phyloP scores from a whole-genome alignment of 345 rosid genomes.

The Cochlearia excelsa region DNA sequence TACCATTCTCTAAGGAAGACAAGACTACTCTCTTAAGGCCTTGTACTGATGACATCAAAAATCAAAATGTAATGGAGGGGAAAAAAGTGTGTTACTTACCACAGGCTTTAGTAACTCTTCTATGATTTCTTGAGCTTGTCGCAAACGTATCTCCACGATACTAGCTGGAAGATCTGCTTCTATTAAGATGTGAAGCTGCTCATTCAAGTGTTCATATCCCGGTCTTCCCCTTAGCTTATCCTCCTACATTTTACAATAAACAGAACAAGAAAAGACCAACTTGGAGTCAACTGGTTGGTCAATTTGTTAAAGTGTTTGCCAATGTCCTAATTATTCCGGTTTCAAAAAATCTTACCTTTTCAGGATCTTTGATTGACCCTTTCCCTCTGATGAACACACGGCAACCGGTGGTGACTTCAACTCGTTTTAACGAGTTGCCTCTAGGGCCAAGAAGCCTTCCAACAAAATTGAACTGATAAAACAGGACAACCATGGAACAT shows the following conservation, averaged over 20 bases:
- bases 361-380: constrained; percentile 98
- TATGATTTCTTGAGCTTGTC: constrained; percentile 80
- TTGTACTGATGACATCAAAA: background rate
- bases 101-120: constrained; percentile 95
- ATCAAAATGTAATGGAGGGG: background rate
- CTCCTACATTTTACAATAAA: constrained; percentile 45
- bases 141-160: constrained; percentile 56
- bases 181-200: constrained; percentile 73
- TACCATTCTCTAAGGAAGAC: constrained; percentile 4
- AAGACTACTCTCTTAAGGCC: background rate
- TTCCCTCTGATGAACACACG: constrained; percentile 98
- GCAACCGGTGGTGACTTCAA: constrained; percentile 97
- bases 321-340: background rate
- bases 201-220: constrained; percentile 73
- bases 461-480: constrained; percentile 87
- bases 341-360: constrained; percentile 53
- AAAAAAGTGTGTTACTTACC: constrained; percentile 39
- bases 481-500: background rate
- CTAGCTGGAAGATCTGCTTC: constrained; percentile 77
- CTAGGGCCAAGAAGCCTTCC: constrained; percentile 97
- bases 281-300: too few species aligned
- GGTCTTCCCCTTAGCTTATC: constrained; percentile 74
- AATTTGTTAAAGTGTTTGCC: constrained; percentile 1
- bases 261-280: background rate
- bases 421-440: constrained; percentile 98